Evolutionary conservation across 2,329 filamentous ascomycete species (phyloP), one percentile per base, ranked within the genome.

Genomic region (Fusarium subglutinans): DNA sequence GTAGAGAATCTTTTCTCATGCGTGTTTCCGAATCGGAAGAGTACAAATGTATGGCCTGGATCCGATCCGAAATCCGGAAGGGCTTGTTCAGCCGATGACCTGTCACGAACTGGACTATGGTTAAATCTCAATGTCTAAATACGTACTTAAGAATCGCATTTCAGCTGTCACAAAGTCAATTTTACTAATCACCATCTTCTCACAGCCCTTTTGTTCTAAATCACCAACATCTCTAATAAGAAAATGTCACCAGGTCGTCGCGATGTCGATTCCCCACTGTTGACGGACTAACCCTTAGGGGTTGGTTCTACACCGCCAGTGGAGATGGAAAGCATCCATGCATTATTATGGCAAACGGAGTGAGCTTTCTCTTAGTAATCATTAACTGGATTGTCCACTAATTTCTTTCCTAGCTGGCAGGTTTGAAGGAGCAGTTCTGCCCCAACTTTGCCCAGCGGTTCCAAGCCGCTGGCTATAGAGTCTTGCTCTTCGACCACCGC

Each of bases 81-180:
- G 22, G 13, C 12, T 35, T 24, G 0, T 4, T 5, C 30, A 24
- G 3, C 15, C 22, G 47, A 50, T 18, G 28, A 0, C 10, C 22
- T n/a, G 2, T 18, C 1, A 50, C 28, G 26, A 30, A 0, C 45
- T 0, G 0, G 28, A 0, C 28, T 17, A n/a, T 33, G 11, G 0
- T 18, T 6, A 17, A 6, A 10, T 1, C 8, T 35, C 1, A 18
- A 2, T 13, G 5, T 20, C 8, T 0, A 20, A 24, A 24, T 3
- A 1, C 4, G 11, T 35, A 51, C 12, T 35, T 15, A 35, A 35
- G n/a, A 24, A 10, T 11, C 8, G 7, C 5, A 8, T 18, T 13
- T n/a, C 9, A 8, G 14, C 14, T n/a, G 5, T 8, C 9, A 6
- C 4, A 2, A n/a, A 17, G 4, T 18, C 3, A 8, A 2, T 17